These are phyloP conservation scores for Cajanus cajan DNA, from an alignment of 306 rosid genomes.

Conservation along the genomic window DNA sequence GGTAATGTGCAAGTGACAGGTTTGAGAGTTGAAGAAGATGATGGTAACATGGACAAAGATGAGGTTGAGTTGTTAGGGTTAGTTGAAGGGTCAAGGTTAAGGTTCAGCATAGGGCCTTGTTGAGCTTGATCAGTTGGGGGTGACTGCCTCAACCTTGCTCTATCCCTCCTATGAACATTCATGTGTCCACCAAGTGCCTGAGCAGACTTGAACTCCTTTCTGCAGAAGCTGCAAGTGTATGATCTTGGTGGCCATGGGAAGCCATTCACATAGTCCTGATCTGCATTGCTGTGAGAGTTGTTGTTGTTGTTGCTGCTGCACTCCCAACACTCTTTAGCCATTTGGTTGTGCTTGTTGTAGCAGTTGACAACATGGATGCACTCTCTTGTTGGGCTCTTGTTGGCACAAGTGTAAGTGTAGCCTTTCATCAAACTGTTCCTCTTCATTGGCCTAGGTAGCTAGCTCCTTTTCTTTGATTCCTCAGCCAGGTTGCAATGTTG, in stretches of 20 bases:
- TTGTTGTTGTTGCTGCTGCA: not conserved
- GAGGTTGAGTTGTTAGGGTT: conserved; percentile 43
- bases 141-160: conserved; percentile 80
- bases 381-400: conserved; percentile 23
- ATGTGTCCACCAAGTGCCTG: conserved; percentile 97
- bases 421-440: conserved; percentile 41
- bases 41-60: conserved; percentile 34
- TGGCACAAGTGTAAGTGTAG: not conserved
- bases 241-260: conserved; percentile 92
- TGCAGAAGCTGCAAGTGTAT: conserved; percentile 85
- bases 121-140: conserved; percentile 42
- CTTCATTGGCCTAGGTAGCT: conserved; percentile 40
- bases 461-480: conserved; percentile 18
- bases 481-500: conserved; percentile 17
- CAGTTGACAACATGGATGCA: not conserved
- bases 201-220: conserved; percentile 88
- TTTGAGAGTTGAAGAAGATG: conserved; percentile 24
- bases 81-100: conserved; percentile 35
- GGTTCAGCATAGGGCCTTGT: conserved; percentile 45
- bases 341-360: conserved; percentile 16
- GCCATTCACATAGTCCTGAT: conserved; percentile 49
- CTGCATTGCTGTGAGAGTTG: not conserved
- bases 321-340: conserved; percentile 29
- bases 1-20: conserved; percentile 45
- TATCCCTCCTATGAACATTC: conserved; percentile 93